Base-by-base conservation (phyloP, 305 asterid species). In the Solanum hybrid region DNA sequence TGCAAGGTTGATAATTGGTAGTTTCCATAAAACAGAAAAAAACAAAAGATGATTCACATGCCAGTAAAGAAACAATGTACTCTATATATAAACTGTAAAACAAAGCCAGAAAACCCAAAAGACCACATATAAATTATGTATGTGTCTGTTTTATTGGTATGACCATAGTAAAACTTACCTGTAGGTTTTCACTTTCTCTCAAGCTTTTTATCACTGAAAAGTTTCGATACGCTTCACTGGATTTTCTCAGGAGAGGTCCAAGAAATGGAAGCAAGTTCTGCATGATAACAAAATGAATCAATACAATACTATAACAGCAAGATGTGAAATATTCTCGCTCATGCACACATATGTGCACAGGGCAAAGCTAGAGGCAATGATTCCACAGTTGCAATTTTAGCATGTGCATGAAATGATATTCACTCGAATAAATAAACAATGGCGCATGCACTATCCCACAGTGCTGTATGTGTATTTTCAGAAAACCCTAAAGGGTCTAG, bases 221-320 rank as follows among this genome's bases (percentile, higher is more conserved):
- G 93, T 97, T 98, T 60, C 98, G 94, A 91, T 93, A 87, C 42
- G 96, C 96, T 94, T 98, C 99, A n/a, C 98, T 95, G 76, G 99
- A 95, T 94, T 97, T 97, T 88, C 96, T 94, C 91, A 97, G 91
- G 87, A 98, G 98, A 42, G 99, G 99, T 88, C 97, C 97, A 90
- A 98, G 97, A 93, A 98, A 97, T 27, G 99, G 98, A 91, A 96
- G 94, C 92, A 98, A 92, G 91, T 97, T 96, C 99, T 98, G 96
- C 96, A 85, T 75, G 89, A 89, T 73, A 81, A 87, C 82, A 85
- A 64, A 69, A 82, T 69, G 79, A 88, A 90, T 42, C 35, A 80
- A 80, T 80, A 79, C 35, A 38, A 38, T 36, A 80, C 14, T 80
- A 40, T 7, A 40, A 80, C 69, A 80, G 66, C 24, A 80, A 80